Conservation (phyloP, 108 stramenopile species). For the Pseudonitzschia pungens region DNA sequence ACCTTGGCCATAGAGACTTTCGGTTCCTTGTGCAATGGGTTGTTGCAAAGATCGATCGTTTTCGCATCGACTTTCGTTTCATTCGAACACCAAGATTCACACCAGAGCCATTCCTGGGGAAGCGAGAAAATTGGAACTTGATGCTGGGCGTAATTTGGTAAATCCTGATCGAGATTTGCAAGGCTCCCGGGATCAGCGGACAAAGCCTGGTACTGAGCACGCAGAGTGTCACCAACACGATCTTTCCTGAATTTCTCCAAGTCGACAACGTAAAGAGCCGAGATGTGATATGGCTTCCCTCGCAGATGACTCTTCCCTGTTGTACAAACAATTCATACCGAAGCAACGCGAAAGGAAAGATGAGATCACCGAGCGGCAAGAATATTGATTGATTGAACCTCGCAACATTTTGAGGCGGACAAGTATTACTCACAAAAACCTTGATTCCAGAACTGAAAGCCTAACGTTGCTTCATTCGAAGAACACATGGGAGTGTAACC, state of each 20-base stretch:
- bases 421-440: slow-evolving; percentile 74
- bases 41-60: slow-evolving; percentile 99
- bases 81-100: slow-evolving; percentile 99
- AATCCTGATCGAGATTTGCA: slow-evolving; percentile 93
- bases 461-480: slow-evolving; percentile 89
- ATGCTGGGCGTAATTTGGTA: slow-evolving; percentile 97
- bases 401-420: not conserved
- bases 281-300: slow-evolving; percentile 95
- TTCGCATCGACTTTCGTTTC: slow-evolving; percentile 94
- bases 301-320: slow-evolving; percentile 83
- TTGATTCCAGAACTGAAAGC: slow-evolving; percentile 93
- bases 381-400: not conserved
- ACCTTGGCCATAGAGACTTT: slow-evolving; percentile 98
- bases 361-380: not conserved
- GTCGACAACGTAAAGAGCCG: slow-evolving; percentile 98
- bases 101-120: slow-evolving; percentile 99
- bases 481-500: slow-evolving; percentile 98
- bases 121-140: slow-evolving; percentile 87
- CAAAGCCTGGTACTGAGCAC: slow-evolving; percentile 90
- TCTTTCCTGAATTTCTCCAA: slow-evolving; percentile 83
- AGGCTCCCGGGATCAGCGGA: slow-evolving; percentile 95
- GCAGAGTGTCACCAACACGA: slow-evolving; percentile 93
- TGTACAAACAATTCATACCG: too few species aligned
- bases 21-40: slow-evolving; percentile 97
- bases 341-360: not conserved